Base-by-base conservation (phyloP, 805 yeast genomes). In the Kluyveromyces lactis region DNA sequence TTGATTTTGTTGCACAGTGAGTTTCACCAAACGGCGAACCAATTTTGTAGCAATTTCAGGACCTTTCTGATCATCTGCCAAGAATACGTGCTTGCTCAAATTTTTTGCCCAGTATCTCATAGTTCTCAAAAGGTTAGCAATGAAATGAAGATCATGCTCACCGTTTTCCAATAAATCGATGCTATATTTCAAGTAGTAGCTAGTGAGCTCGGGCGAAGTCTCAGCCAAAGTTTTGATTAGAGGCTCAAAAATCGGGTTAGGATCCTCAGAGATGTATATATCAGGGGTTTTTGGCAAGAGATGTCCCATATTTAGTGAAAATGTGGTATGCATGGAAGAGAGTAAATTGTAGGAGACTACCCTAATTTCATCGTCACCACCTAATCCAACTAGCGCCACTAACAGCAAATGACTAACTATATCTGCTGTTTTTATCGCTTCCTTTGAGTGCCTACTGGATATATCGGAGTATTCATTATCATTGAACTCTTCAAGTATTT, bases 91-190 rank as follows among this genome's bases (percentile, higher is more conserved):
- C 11, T 68, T 66, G 53, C 77, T 75, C 18, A 85, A 66, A 49
- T 85, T 81, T 18, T 71, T 71, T 12, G 82, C 67, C 95, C 95
- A 86, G 2, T 92, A 89, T 0, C 82, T 66, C 9, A 79, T 33
- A 26, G 53, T 43, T 26, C 48, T 41, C 2, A 60, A 40, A 3
- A 52, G 47, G 15, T 50, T 52, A 3, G 60, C 59, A 17, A 51
- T 43, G 24, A 45, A 41, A 15, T 45, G 48, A 5, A 42, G 45
- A 3, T 52, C 51, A 10, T 58, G 42, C 6, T 52, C 41, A 11
- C 45, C 45, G 18, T 46, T 48, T 12, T 46, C 50, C 4, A 61
- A 36, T 1, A 55, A 60, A 11, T 51, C 54, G 18, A 58, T 38
- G 12, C 52, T 33, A 34, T 56, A 50, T 26, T 54, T 60, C 47